These are phyloP conservation scores for Hypericum perforatum DNA, from an alignment of 345 rosid species.

Conservation along the genomic window DNA sequence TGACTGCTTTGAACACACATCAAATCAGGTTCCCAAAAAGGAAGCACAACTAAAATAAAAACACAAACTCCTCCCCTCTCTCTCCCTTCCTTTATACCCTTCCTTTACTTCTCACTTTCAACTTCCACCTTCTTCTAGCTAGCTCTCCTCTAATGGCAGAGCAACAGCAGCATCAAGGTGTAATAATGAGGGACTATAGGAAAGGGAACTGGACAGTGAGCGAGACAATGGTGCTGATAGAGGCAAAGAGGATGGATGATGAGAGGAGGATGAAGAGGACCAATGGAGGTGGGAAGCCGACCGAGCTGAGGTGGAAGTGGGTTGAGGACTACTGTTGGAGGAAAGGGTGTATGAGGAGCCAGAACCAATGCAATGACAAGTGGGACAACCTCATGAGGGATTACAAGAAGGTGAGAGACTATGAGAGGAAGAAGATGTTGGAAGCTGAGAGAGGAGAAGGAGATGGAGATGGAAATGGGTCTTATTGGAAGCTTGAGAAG, in stretches of 20 bases:
- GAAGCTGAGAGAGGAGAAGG: conserved; percentile 2
- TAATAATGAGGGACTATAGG: conserved; percentile 33
- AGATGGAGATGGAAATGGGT: conserved; percentile 9
- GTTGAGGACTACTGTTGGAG: conserved; percentile 34
- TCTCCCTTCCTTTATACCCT: too few relatives aligned
- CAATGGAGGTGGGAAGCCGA: conserved; percentile 9
- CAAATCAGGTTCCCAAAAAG: conserved; percentile 22
- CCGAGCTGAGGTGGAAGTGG: conserved; percentile 31
- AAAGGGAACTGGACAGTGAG: conserved; percentile 33
- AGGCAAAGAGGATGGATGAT: conserved; percentile 28
- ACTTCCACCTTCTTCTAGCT: too few relatives aligned
- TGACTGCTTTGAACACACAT: conserved; percentile 23
- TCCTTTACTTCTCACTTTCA: too few relatives aligned
- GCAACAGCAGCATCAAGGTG: conserved; percentile 8
- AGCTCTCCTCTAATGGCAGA: conserved; percentile 35
- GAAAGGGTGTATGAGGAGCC: conserved; percentile 28
- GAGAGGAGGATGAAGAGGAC: conserved; percentile 22
- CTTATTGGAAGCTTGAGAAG: conserved; percentile 27
- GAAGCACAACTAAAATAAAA: conserved; percentile 12
- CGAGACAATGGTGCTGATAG: conserved; percentile 26
- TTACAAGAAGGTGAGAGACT: conserved; percentile 25
- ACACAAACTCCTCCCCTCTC: conserved; percentile 9
- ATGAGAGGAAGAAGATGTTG: conserved; percentile 12
- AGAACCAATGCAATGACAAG: conserved; percentile 39
- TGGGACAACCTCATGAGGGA: conserved; percentile 39